Conservation (phyloP, 2,329 filamentous ascomycete genomes). For the Apiospora sp. region DNA sequence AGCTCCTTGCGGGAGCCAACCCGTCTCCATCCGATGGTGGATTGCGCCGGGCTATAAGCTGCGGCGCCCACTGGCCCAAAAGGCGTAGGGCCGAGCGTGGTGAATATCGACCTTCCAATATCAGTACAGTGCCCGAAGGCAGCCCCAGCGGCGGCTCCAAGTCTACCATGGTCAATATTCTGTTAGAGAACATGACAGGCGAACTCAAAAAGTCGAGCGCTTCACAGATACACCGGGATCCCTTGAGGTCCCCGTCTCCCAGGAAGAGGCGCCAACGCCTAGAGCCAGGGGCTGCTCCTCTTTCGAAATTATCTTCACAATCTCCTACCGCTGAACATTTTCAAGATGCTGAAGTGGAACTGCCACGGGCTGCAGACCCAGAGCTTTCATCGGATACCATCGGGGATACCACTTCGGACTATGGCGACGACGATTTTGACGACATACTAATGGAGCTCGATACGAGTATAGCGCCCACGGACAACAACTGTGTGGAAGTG, state of each 20-base stretch:
- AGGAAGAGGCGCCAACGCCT: conserved; percentile 44
- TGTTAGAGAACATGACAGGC: conserved; percentile 71
- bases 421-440: conserved; percentile 65
- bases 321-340: conserved; percentile 28
- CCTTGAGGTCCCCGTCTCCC: conserved; percentile 53
- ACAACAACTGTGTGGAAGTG: conserved; percentile 4
- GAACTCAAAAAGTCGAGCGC: conserved; percentile 56
- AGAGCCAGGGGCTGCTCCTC: conserved; percentile 31
- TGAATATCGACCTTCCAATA: conserved; percentile 45
- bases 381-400: neutral
- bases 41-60: conserved; percentile 72
- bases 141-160: conserved; percentile 60
- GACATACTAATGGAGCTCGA: conserved; percentile 65
- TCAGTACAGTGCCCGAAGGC: conserved; percentile 44
- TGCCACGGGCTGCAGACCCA: neutral
- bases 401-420: conserved; percentile 51
- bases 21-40: conserved; percentile 48
- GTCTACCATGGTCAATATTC: conserved; percentile 64
- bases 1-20: conserved; percentile 45
- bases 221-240: conserved; percentile 40
- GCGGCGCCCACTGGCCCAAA: conserved; percentile 76
- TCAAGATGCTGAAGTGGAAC: neutral
- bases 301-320: conserved; percentile 33
- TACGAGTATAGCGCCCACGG: conserved; percentile 42
- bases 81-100: conserved; percentile 65